These are phyloP conservation scores for Elsinoe ampelina DNA, from an alignment of 2,329 filamentous ascomycete genomes.

Conservation along the genomic window DNA sequence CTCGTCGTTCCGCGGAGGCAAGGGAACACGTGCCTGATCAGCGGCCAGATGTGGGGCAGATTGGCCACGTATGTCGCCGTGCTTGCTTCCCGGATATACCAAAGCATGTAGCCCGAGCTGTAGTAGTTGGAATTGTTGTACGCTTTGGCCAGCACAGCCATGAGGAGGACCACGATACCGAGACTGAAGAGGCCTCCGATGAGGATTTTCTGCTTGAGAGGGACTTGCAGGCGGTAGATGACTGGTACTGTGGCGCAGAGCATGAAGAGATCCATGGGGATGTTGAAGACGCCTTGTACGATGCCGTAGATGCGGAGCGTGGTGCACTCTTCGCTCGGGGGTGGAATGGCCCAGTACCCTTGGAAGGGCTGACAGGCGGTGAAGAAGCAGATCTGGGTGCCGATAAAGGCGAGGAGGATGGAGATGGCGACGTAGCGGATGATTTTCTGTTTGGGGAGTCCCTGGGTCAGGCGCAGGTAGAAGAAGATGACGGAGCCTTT, in stretches of 20 bases:
- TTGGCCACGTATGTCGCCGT: slow-evolving; percentile 47
- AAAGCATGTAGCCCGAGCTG: slow-evolving; percentile 46
- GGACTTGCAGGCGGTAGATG: slow-evolving; percentile 42
- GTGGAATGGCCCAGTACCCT: slow-evolving; percentile 17
- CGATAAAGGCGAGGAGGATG: slow-evolving; percentile 13
- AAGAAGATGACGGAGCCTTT: slow-evolving; percentile 50
- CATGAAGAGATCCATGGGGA: slow-evolving; percentile 52
- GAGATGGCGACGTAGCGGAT: slow-evolving; percentile 27
- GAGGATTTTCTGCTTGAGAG: slow-evolving; percentile 44
- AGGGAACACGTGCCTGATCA: slow-evolving; percentile 33
- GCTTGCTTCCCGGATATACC: slow-evolving; percentile 47
- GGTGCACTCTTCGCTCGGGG: slow-evolving; percentile 46
- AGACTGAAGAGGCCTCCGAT: slow-evolving; percentile 44
- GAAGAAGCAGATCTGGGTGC: slow-evolving; percentile 18
- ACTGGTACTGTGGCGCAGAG: slow-evolving; percentile 49
- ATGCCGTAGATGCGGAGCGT: slow-evolving; percentile 50
- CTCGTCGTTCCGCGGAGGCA: neutral
- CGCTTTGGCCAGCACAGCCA: slow-evolving; percentile 40
- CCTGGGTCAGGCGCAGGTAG: slow-evolving; percentile 37
- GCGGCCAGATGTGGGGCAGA: slow-evolving; percentile 45
- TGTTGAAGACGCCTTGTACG: slow-evolving; percentile 50
- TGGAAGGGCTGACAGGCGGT: slow-evolving; percentile 17
- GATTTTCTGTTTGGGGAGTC: slow-evolving; percentile 27
- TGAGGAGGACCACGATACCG: slow-evolving; percentile 40
- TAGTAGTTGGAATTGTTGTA: slow-evolving; percentile 33